Evolutionary conservation across 139 green algal genomes (phyloP).

Genomic region (Picochlorum sp.): DNA sequence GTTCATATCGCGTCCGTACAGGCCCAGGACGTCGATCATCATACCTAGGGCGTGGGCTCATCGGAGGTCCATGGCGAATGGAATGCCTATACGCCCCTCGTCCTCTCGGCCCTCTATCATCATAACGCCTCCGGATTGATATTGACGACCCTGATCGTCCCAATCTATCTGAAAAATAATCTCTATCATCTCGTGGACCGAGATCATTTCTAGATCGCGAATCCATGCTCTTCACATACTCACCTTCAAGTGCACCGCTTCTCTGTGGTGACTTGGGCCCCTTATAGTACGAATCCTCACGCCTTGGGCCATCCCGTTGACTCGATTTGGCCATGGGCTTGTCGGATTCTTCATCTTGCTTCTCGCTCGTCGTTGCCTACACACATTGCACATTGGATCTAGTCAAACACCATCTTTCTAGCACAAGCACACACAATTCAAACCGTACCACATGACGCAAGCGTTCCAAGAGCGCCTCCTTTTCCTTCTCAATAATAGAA

Average conservation of each 20-base stretch:
- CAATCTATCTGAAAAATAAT: background rate
- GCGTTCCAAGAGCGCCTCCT: background rate
- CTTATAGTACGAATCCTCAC: no score
- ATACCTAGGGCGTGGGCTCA: no score
- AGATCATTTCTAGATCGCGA: no score
- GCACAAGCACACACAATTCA: background rate
- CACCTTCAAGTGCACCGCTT: no score
- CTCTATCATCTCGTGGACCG: background rate
- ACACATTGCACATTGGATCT: background rate
- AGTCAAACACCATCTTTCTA: background rate
- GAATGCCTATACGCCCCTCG: background rate
- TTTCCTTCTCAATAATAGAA: background rate
- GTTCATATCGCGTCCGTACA: no score
- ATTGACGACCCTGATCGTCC: background rate
- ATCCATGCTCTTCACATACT: no score
- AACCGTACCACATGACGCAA: background rate
- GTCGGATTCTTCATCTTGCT: no score
- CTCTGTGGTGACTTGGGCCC: no score
- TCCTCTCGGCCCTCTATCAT: conserved; percentile 3
- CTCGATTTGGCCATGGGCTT: no score
- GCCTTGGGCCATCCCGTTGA: no score
- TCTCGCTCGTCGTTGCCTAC: background rate
- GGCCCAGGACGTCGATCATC: no score
- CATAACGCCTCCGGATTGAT: background rate
- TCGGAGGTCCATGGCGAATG: no score